Base-by-base conservation (phyloP, 1,284 basidiomycete species). In the Coniferiporia sulphurascens region DNA sequence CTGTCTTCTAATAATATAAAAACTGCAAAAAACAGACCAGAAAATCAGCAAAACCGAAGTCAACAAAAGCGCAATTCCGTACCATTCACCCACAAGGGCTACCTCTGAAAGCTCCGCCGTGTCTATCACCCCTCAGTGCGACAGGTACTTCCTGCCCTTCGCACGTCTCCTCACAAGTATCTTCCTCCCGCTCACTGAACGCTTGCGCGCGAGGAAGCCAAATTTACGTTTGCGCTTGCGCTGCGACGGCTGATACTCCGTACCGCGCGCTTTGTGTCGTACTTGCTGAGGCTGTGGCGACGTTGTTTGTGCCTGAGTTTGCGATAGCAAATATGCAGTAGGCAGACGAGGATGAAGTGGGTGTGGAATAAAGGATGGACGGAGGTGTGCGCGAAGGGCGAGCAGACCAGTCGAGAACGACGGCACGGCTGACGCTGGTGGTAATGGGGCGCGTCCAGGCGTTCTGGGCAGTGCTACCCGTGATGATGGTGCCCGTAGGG, bases 231-330 rank as follows among this genome's bases (percentile, higher is more conserved):
- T 96, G 53, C 93, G 77, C 70, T 91, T 91, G 53, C 92, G 79
- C 74, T 94, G 92, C 0, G 88, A 91, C 2, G 93, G 93, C 70
- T 95, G 92, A 70, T 95, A 96, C 71, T 93, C 89, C 36, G 82
- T 79, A 36, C 92, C 92, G 38, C 78, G 73, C 50, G 80, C 73
- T 35, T 70, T 72, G 65, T 74, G 78, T 13, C 85, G 80, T 13
- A 77, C 71, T 65, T 84, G 82, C 44, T 77, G 70, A 8, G 76
- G 62, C n/a, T 7, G 72, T 66, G 46, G 70, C 6, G 43, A 15
- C 17, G 13, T n/a, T 9, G 12, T n/a, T n/a, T 46, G 44, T 45
- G 22, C 35, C n/a, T 43, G 49, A 1, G 43, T 9, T 53, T 58
- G 56, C 9, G 56, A 58, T n/a, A 58, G n/a, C 19, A 60, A 34